phyloP scores from a whole-genome alignment of 2,329 filamentous ascomycete species.

The Onygena corvina region DNA sequence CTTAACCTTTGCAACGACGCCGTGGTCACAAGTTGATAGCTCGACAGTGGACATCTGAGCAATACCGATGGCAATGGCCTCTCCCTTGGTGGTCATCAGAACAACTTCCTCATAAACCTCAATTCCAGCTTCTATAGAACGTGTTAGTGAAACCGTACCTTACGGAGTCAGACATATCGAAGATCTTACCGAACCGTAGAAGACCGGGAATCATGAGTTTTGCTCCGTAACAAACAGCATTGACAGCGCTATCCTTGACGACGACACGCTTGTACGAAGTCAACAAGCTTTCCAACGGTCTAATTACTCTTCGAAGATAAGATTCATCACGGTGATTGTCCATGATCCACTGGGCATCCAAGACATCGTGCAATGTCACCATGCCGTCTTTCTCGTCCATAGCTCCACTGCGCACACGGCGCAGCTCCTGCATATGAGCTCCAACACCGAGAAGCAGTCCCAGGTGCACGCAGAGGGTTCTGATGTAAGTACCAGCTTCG shows the following conservation, averaged over 20 bases:
- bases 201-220: conserved; percentile 98
- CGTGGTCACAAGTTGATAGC: conserved; percentile 92
- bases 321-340: conserved; percentile 94
- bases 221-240: conserved; percentile 95
- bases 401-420: conserved; percentile 83
- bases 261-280: conserved; percentile 92
- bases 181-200: conserved; percentile 64
- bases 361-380: conserved; percentile 87
- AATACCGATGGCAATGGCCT: conserved; percentile 92
- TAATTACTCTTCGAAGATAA: conserved; percentile 81
- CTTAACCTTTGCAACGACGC: conserved; percentile 97
- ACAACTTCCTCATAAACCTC: conserved; percentile 94
- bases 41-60: conserved; percentile 97
- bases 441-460: conserved; percentile 68
- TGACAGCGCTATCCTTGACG: conserved; percentile 92
- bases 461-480: conserved; percentile 92
- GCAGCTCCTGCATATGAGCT: conserved; percentile 95
- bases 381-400: conserved; percentile 85
- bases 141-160: conserved; percentile 13
- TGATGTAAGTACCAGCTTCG: conserved; percentile 96
- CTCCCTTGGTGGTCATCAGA: conserved; percentile 97
- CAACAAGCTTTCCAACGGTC: conserved; percentile 82
- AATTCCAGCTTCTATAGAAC: conserved; percentile 61
- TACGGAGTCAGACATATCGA: neutral
- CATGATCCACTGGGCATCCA: conserved; percentile 90